phyloP scores from a whole-genome alignment of 768 basidiomycete species.

The Cystobasidium ongulense region DNA sequence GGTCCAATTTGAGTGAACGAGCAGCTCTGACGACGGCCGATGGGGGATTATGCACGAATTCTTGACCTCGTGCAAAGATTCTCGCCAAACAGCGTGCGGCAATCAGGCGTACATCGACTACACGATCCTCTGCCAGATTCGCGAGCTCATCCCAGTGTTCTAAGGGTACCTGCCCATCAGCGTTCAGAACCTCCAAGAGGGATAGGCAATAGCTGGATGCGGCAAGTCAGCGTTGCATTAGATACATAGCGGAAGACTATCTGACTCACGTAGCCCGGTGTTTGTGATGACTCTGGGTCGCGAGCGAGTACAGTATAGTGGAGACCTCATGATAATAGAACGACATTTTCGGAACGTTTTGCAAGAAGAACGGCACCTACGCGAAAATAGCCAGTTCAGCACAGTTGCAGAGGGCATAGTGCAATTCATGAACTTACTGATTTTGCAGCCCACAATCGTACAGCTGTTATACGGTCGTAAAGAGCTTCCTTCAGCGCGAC shows the following conservation, averaged over 20 bases:
- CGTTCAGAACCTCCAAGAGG: not conserved
- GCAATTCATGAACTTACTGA: not conserved
- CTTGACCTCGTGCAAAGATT: not conserved
- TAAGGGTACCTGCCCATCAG: not conserved
- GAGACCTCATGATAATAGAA: not conserved
- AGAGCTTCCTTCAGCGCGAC: not conserved
- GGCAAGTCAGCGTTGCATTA: not conserved
- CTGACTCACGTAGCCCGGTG: not conserved
- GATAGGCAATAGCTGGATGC: not conserved
- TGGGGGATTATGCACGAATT: not conserved
- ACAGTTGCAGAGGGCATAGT: not conserved
- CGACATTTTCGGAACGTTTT: not conserved
- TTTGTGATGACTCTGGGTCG: constrained; percentile 18
- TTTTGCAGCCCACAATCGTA: constrained; percentile 7
- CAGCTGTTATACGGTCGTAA: not conserved
- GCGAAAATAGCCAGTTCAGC: not conserved
- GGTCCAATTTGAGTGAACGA: not conserved
- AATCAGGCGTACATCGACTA: constrained; percentile 14
- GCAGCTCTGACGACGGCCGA: not conserved
- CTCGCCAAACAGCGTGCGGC: not conserved
- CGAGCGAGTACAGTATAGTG: not conserved
- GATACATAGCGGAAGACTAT: not conserved
- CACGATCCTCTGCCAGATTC: not conserved
- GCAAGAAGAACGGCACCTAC: not conserved
- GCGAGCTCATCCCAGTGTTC: not conserved